phyloP scores from a whole-genome alignment of 148 eudicot genomes.

The Drosera capensis region DNA sequence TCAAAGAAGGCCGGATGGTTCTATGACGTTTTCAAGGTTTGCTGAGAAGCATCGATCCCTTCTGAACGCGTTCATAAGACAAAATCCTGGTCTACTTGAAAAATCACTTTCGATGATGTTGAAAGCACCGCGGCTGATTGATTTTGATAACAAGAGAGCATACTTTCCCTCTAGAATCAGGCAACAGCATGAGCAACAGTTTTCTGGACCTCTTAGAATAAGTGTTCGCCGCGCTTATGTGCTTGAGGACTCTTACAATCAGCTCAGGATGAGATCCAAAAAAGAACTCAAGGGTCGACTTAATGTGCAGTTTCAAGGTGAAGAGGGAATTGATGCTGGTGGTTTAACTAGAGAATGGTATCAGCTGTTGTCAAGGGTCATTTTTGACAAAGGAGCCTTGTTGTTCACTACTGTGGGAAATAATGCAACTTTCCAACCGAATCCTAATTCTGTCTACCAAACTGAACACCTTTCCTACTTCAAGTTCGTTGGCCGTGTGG shows the following conservation, averaged over 20 bases:
- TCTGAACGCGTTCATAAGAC: slow-evolving; percentile 89
- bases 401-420: slow-evolving; percentile 94
- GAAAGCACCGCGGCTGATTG: slow-evolving; percentile 80
- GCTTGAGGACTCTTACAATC: slow-evolving; percentile 94
- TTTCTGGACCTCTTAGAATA: slow-evolving; percentile 79
- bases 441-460: slow-evolving; percentile 95
- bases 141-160: slow-evolving; percentile 91
- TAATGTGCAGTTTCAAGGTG: slow-evolving; percentile 98
- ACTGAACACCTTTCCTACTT: slow-evolving; percentile 98
- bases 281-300: slow-evolving; percentile 89
- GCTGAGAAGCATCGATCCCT: slow-evolving; percentile 89
- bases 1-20: slow-evolving; percentile 37
- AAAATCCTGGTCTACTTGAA: slow-evolving; percentile 78
- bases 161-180: slow-evolving; percentile 87
- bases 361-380: slow-evolving; percentile 81
- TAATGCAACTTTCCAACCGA: slow-evolving; percentile 92
- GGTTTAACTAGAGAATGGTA: slow-evolving; percentile 99
- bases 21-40: slow-evolving; percentile 56
- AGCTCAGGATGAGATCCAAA: slow-evolving; percentile 77
- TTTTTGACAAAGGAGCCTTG: slow-evolving; percentile 94
- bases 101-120: slow-evolving; percentile 94
- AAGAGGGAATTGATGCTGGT: slow-evolving; percentile 99
- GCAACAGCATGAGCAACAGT: slow-evolving; percentile 95
- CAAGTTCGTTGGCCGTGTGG: slow-evolving; percentile 98
- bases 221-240: slow-evolving; percentile 93